These are phyloP conservation scores for Yamadazyma conglobata DNA, from an alignment of 1,139 yeast species.

Conservation along the genomic window DNA sequence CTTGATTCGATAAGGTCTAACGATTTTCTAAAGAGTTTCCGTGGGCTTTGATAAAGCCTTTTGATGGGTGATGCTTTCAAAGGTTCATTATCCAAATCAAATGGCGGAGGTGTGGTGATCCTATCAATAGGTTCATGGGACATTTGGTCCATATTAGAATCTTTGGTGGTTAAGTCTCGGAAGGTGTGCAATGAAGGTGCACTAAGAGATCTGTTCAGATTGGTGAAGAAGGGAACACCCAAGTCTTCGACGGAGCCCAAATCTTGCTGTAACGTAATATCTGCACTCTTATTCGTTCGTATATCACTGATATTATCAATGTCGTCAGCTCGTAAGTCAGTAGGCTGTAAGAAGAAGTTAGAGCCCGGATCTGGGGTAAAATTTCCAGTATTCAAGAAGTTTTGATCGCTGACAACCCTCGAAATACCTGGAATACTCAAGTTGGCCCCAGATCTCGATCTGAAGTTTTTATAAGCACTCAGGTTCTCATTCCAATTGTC, in stretches of 20 bases:
- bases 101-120: slow-evolving; percentile 15
- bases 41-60: slow-evolving; percentile 34
- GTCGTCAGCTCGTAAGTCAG: slow-evolving; percentile 20
- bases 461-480: slow-evolving; percentile 21
- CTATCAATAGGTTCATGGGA: slow-evolving; percentile 5
- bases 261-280: not conserved
- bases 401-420: slow-evolving; percentile 13
- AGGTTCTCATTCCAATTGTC: slow-evolving; percentile 32
- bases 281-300: slow-evolving; percentile 1
- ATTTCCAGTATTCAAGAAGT: slow-evolving; percentile 8
- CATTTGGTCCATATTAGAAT: no score
- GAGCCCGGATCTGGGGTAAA: slow-evolving; percentile 6
- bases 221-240: slow-evolving; percentile 12
- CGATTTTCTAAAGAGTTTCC: slow-evolving; percentile 27
- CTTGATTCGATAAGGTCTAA: slow-evolving; percentile 13
- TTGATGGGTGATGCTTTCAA: slow-evolving; percentile 30
- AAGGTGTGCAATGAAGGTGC: slow-evolving; percentile 44
- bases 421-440: slow-evolving; percentile 15
- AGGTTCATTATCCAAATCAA: slow-evolving; percentile 9
- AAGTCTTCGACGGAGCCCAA: not conserved
- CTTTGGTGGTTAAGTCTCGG: no score
- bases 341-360: slow-evolving; percentile 20
- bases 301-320: slow-evolving; percentile 30
- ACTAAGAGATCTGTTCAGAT: slow-evolving; percentile 31
- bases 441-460: slow-evolving; percentile 21